Base-by-base conservation (phyloP, 768 basidiomycete species). In the Nidularia pulvinata region DNA sequence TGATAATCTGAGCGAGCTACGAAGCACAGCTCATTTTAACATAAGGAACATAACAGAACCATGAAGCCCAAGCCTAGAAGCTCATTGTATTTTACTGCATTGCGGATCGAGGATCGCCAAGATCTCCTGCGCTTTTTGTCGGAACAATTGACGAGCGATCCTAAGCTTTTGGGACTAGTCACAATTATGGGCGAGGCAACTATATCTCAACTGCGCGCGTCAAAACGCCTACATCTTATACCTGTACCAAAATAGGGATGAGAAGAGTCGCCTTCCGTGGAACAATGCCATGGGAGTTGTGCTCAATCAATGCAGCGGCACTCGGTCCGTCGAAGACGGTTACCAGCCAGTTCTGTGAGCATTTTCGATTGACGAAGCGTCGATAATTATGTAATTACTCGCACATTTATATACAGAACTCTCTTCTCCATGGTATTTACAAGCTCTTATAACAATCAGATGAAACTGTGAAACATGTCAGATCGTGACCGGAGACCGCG, bases 231-330 rank as follows among this genome's bases (percentile, higher is more conserved):
- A n/a, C n/a, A n/a, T n/a, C n/a, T n/a, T 59, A 44, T 51, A 61
- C 25, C 25, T 25, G 47, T 33, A 61, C 39, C 52, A 54, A 34
- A 51, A 42, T 2, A 35, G 19, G 1, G 46, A 46, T 1, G 56
- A 51, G 3, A 73, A 72, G 65, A 63, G 69, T 5, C 68, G 75
- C 13, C 82, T 83, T 59, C 79, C 83, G 0, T 85, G 74, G 70
- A 69, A 81, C 54, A 66, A 83, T 47, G 80, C 81, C 1, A 69
- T 80, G 56, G 65, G 81, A 14, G 73, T 65, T 85, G 7, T 78
- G 81, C 39, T 58, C 59, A 36, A 83, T 83, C 61, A 84, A 84
- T 60, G 73, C 79, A 2, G 56, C 61, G 19, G 76, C 79, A 0
- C 54, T 65, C 10, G 77, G 77, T 4, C 54, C 61, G 0, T 65